Evolutionary conservation across 768 basidiomycete species (phyloP).

Genomic region (Filobasidium wieringae): DNA sequence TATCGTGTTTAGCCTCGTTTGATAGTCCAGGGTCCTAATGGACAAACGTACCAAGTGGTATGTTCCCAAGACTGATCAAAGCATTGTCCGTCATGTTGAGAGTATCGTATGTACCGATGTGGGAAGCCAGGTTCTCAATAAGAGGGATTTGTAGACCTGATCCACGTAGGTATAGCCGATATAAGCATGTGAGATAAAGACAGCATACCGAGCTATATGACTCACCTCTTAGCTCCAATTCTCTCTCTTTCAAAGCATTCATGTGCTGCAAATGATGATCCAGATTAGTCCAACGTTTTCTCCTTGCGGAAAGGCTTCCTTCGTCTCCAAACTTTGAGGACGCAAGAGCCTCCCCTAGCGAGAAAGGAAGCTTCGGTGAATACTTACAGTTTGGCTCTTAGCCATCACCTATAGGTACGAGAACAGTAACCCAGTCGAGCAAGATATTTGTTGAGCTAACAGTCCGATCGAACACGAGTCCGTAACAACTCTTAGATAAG

Average conservation of each 20-base stretch:
- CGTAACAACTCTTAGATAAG: no score
- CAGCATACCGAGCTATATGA: not conserved
- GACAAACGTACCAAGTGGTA: slow-evolving; percentile 32
- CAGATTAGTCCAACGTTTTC: no score
- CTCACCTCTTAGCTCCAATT: slow-evolving; percentile 38
- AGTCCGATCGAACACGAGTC: not conserved
- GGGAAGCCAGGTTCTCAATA: slow-evolving; percentile 38
- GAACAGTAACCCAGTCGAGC: not conserved
- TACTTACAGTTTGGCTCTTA: slow-evolving; percentile 10
- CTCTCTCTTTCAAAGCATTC: slow-evolving; percentile 37
- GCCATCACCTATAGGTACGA: slow-evolving; percentile 1
- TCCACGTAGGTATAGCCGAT: no score
- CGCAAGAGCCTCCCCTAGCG: no score
- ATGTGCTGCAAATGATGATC: no score
- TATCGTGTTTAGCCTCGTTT: not conserved
- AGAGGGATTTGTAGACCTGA: slow-evolving; percentile 36
- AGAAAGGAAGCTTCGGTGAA: no score
- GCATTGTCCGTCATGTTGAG: slow-evolving; percentile 39
- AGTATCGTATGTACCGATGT: slow-evolving; percentile 38
- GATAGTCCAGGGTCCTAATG: not conserved
- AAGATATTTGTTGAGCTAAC: not conserved
- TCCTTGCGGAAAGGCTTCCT: no score
- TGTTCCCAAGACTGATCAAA: slow-evolving; percentile 34
- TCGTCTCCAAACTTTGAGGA: no score
- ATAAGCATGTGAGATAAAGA: not conserved